These are phyloP conservation scores for Globisporangium mamillatum DNA, from an alignment of 352 stramenopile species.

Conservation along the genomic window DNA sequence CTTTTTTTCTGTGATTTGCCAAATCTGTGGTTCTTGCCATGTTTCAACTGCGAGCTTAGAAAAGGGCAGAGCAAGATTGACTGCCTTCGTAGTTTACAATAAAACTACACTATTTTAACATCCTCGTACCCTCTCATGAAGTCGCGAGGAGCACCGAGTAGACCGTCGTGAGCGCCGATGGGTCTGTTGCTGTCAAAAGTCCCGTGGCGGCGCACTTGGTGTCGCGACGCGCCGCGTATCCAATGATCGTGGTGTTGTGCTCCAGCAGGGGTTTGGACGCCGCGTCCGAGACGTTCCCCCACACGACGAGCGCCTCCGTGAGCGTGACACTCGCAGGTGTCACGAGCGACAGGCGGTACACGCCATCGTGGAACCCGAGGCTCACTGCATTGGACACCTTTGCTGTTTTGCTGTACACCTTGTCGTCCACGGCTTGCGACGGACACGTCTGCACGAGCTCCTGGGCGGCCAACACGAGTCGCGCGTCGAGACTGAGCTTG, in stretches of 20 bases:
- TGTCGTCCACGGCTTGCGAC: not conserved
- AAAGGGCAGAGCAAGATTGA: too few species aligned
- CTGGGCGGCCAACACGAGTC: conserved; percentile 30
- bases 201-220: conserved; percentile 15
- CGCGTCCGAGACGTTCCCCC: conserved; percentile 23
- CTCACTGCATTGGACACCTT: not conserved
- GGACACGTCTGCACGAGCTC: conserved; percentile 29
- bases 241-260: conserved; percentile 22
- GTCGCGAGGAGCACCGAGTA: conserved; percentile 7
- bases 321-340: conserved; percentile 17
- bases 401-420: not conserved
- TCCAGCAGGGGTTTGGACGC: conserved; percentile 24
- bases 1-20: too few species aligned
- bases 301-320: conserved; percentile 24
- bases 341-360: conserved; percentile 23
- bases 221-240: conserved; percentile 22
- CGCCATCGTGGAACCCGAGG: conserved; percentile 17
- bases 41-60: too few species aligned
- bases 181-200: not conserved
- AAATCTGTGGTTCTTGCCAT: too few species aligned
- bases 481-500: conserved; percentile 29
- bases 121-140: not conserved
- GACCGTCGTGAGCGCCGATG: not conserved
- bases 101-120: too few species aligned
- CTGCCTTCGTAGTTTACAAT: too few species aligned